A percentile compares a stretch with the other conserved stretches of the same genome.
These are phyloP conservation scores for Malus orientalis DNA, from an alignment of 306 rosid genomes.

Conservation along the genomic window DNA sequence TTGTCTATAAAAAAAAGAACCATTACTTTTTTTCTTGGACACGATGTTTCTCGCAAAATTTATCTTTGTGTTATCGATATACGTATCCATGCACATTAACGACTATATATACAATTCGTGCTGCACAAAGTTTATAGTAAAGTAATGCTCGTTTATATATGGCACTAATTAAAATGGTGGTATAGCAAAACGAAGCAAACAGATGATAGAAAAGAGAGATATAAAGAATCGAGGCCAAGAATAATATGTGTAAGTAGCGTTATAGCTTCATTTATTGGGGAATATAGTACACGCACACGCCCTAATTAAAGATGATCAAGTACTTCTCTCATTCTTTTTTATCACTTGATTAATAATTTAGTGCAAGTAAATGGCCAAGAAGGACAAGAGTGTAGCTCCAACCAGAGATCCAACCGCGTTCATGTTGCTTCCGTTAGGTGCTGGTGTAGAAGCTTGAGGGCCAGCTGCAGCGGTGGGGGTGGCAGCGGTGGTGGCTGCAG, in stretches of 20 bases:
- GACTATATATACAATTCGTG: too few species aligned
- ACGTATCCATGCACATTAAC: too few species aligned
- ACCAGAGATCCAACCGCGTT: not conserved
- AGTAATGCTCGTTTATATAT: too few species aligned
- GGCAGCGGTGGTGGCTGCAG: not conserved
- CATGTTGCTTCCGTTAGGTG: not conserved
- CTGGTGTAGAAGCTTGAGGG: not conserved
- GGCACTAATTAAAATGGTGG: too few species aligned
- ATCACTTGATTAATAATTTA: not conserved
- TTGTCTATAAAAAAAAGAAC: too few species aligned
- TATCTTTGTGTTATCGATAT: too few species aligned
- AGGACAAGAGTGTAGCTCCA: slow-evolving; percentile 11
- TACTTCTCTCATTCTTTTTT: not conserved
- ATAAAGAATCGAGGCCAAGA: not conserved
- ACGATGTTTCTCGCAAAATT: too few species aligned
- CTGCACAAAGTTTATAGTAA: too few species aligned
- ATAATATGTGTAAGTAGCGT: not conserved
- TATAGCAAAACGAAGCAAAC: not conserved
- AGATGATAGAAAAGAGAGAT: not conserved
- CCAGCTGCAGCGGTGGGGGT: not conserved
- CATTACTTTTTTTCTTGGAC: too few species aligned
- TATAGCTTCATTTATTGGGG: not conserved
- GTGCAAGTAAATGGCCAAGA: not conserved
- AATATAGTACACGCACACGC: not conserved
- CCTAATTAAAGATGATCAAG: not conserved